Base-by-base conservation (phyloP, 805 yeast species). In the Zygosaccharomyces lentus region DNA sequence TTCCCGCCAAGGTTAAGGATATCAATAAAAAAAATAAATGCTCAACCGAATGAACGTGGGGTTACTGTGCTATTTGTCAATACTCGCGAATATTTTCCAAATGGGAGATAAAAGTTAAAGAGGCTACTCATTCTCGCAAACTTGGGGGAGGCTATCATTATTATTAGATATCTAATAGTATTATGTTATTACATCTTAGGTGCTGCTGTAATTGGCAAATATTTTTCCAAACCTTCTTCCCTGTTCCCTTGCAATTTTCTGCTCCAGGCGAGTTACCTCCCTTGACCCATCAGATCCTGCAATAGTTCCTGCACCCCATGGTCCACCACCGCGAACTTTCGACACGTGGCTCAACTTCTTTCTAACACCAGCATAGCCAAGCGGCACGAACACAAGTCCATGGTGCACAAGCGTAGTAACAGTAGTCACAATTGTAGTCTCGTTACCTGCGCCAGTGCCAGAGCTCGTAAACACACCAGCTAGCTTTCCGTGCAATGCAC, bases 391-490 rank as follows among this genome's bases (percentile, higher is more conserved):
- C 55, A 82, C 70, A 72, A 87, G 74, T 61, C 95, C 95, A 63
- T 87, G 95, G 67, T 87, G 95, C 35, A 78, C 80, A 48, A 83
- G 72, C 43, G 74, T 72, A 9, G 90, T 78, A 53, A 87, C 61
- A 16, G 82, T 62, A 70, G 78, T 82, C 53, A 80, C 73, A 53
- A 78, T 70, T 15, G 95, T 83, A 37, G 73, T 64, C 70, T 87
- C 96, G 66, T 82, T 88, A 61, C 95, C 95, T 58, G 93, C 93
- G 58, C 91, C 90, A 45, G 87, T 72, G 59, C 89, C 87, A 34
- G 89, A 81, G 45, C 87, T 76, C 45, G 78, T 80, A 62, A 87
- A 87, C 56, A 82, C 61, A 58, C 85, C 88, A 29, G 80, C 87
- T 49, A 79, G 79, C 70, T 87, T 87, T 55, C 89, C 90, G 63